Conservation (phyloP, 2,329 filamentous ascomycete species). For the Pseudogymnoascus sp. region DNA sequence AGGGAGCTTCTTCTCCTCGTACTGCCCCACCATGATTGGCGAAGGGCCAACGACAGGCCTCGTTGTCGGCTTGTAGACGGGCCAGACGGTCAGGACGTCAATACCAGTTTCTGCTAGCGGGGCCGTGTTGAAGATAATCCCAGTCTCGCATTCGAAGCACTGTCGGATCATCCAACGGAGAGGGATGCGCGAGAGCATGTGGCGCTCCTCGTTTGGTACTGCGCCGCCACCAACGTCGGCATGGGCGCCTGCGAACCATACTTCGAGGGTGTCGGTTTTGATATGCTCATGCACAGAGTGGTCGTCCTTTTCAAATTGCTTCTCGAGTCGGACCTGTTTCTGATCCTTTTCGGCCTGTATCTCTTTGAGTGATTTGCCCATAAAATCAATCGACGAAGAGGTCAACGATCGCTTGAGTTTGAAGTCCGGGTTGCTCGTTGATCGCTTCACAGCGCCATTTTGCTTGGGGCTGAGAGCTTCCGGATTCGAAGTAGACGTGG, state of each 20-base stretch:
- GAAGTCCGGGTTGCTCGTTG: constrained; percentile 9
- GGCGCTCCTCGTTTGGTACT: constrained; percentile 33
- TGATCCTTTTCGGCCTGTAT: constrained; percentile 14
- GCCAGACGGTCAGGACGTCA: constrained; percentile 36
- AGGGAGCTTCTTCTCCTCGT: constrained; percentile 28
- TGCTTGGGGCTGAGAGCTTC: background rate
- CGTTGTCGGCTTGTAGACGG: constrained; percentile 29
- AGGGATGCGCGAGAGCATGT: constrained; percentile 38
- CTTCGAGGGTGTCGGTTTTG: constrained; percentile 39
- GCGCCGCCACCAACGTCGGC: constrained; percentile 40
- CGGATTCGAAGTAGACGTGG: constrained; percentile 13
- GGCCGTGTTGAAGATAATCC: constrained; percentile 36
- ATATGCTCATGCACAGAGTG: constrained; percentile 15
- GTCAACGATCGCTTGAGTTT: background rate
- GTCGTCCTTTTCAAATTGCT: constrained; percentile 15
- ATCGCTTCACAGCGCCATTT: background rate
- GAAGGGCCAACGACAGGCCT: constrained; percentile 31
- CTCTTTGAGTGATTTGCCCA: background rate
- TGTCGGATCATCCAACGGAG: constrained; percentile 43
- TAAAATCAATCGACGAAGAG: background rate
- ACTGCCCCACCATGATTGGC: constrained; percentile 31
- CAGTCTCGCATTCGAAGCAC: constrained; percentile 40
- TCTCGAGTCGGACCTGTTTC: constrained; percentile 17
- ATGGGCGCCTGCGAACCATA: constrained; percentile 39
- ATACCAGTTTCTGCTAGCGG: constrained; percentile 35